Conservation (phyloP, 2,329 filamentous ascomycete species). For the Pyrenophora graminea region DNA sequence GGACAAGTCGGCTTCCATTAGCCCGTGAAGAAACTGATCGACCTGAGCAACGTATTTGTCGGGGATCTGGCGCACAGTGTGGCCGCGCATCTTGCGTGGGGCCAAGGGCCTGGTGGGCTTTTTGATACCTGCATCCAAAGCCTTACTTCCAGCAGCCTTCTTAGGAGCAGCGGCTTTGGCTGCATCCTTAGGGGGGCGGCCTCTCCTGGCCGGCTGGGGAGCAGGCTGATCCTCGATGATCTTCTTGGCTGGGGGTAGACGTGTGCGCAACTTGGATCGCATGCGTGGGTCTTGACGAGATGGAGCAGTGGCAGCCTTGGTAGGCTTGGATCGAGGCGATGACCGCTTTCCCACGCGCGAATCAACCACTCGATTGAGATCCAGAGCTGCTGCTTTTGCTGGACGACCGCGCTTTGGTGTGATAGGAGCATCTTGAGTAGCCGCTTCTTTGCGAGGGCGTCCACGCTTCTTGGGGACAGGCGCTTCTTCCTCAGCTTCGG, state of each 20-base stretch:
- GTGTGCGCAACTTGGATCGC: constrained; percentile 28
- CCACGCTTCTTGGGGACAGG: constrained; percentile 20
- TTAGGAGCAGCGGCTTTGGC: constrained; percentile 9
- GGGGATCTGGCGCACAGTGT: constrained; percentile 32
- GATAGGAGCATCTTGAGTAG: constrained; percentile 3
- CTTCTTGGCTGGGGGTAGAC: constrained; percentile 21
- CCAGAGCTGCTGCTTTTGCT: constrained; percentile 9
- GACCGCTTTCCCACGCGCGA: constrained; percentile 30
- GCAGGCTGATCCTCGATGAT: constrained; percentile 1
- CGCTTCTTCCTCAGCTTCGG: constrained; percentile 5
- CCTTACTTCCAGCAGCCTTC: constrained; percentile 18
- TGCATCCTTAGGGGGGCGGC: constrained; percentile 22
- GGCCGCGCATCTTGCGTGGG: constrained; percentile 34
- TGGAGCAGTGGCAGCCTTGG: constrained; percentile 9
- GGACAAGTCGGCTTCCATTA: constrained; percentile 1
- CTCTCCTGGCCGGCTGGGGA: constrained; percentile 20
- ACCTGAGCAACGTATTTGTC: constrained; percentile 23
- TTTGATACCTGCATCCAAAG: constrained; percentile 7
- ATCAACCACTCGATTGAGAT: constrained; percentile 23
- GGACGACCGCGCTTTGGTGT: constrained; percentile 23
- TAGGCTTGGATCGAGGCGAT: constrained; percentile 11
- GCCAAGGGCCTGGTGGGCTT: constrained; percentile 10
- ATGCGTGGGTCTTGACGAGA: constrained; percentile 25
- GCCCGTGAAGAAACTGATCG: constrained; percentile 4
- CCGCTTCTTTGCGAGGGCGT: constrained; percentile 9